Percentiles rank a stretch among this genome's conserved stretches.
Conservation (phyloP, 2,329 filamentous ascomycete genomes). For the Chrysosporium queenslandicum region DNA sequence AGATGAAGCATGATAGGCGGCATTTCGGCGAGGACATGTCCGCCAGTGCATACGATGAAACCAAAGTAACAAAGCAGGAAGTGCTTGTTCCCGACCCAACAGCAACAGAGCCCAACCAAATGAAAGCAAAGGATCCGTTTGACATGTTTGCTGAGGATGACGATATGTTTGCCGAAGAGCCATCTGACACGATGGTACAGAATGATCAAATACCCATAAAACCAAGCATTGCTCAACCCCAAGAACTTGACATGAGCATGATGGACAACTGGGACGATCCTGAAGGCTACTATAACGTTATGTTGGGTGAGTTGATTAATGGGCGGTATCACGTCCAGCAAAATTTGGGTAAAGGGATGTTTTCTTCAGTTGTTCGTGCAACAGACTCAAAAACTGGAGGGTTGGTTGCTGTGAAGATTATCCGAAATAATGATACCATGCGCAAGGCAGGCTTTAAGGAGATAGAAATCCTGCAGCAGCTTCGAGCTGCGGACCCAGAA, state of each 20-base stretch:
- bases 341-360: conserved; percentile 85
- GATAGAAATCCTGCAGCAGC: conserved; percentile 80
- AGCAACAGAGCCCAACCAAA: conserved; percentile 29
- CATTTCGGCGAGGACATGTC: conserved; percentile 48
- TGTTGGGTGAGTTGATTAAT: conserved; percentile 80
- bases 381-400: conserved; percentile 63
- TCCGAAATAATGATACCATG: conserved; percentile 91
- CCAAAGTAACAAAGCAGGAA: conserved; percentile 44
- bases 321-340: conserved; percentile 82
- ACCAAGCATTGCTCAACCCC: conserved; percentile 42
- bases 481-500: conserved; percentile 75
- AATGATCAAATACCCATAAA: conserved; percentile 37
- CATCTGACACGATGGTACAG: conserved; percentile 46
- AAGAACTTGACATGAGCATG: conserved; percentile 60
- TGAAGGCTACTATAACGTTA: conserved; percentile 93
- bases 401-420: conserved; percentile 93
- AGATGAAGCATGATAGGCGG: conserved; percentile 57
- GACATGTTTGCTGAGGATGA: conserved; percentile 55
- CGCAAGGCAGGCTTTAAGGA: conserved; percentile 85
- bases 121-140: conserved; percentile 44
- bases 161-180: conserved; percentile 83
- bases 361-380: conserved; percentile 88
- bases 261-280: conserved; percentile 89
- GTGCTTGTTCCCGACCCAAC: conserved; percentile 38
- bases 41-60: conserved; percentile 50